A percentile compares a stretch with the other conserved stretches of the same genome.
These are phyloP conservation scores for Pecoramyces ruminantium DNA, from an alignment of 192 early-diverging fungal species.

Conservation along the genomic window DNA sequence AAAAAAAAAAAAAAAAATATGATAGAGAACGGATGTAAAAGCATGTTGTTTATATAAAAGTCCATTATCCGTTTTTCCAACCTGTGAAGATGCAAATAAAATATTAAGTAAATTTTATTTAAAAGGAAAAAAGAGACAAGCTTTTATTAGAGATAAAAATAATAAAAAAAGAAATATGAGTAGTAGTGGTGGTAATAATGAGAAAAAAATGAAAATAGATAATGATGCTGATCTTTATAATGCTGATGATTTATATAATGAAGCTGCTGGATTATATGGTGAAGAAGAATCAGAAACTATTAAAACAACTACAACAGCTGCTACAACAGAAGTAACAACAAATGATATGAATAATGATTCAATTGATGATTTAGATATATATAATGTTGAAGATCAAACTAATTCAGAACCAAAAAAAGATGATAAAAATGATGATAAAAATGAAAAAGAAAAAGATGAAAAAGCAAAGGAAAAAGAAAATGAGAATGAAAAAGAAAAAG, in stretches of 20 bases:
- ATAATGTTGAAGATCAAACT: neutral
- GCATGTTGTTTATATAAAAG: neutral
- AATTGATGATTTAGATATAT: slow-evolving; percentile 23
- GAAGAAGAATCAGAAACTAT: neutral
- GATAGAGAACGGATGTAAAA: neutral
- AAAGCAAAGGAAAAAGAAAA: slow-evolving; percentile 7
- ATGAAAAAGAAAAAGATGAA: slow-evolving; percentile 21
- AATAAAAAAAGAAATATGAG: neutral
- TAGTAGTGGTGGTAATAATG: neutral
- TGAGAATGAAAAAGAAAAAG: slow-evolving; percentile 14
- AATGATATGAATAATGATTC: slow-evolving; percentile 5
- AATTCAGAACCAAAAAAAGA: slow-evolving; percentile 12
- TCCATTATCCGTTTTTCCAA: neutral
- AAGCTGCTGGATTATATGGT: neutral
- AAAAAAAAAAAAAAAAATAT: no score
- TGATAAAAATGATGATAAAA: slow-evolving; percentile 28
- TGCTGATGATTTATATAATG: neutral
- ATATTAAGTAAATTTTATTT: neutral
- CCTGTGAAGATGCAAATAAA: neutral
- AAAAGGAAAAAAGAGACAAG: neutral
- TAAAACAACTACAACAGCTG: neutral
- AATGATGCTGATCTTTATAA: neutral
- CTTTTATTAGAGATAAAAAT: neutral
- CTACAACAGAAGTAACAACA: neutral
- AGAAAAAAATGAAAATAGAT: neutral